Evolutionary conservation across 2,329 filamentous ascomycete species (phyloP).

Genomic region (Pseudocercospora cruenta): DNA sequence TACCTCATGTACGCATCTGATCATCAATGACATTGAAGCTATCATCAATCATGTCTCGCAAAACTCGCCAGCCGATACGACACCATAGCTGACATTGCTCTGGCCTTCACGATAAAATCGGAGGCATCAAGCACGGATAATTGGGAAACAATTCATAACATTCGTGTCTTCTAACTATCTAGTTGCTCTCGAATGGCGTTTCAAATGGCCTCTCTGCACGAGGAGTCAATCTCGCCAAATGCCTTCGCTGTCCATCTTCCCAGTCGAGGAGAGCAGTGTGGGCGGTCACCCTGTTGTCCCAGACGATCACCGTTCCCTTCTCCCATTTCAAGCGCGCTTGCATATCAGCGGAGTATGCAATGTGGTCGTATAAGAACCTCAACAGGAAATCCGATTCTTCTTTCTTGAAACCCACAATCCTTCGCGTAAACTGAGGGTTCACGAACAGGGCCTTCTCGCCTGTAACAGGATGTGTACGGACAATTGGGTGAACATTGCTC

Average conservation of each 20-base stretch:
- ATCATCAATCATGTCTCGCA: neutral
- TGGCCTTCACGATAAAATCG: neutral
- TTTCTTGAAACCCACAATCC: constrained; percentile 81
- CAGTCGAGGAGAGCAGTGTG: constrained; percentile 83
- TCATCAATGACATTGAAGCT: neutral
- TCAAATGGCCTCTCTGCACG: constrained; percentile 79
- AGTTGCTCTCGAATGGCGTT: constrained; percentile 52
- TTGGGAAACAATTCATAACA: neutral
- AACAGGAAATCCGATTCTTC: constrained; percentile 80
- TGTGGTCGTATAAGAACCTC: constrained; percentile 77
- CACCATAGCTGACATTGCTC: neutral
- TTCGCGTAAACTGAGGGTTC: constrained; percentile 81
- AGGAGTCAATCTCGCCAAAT: constrained; percentile 80
- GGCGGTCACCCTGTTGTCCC: constrained; percentile 31
- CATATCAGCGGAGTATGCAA: constrained; percentile 72
- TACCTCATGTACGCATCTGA: neutral
- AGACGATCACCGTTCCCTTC: constrained; percentile 27
- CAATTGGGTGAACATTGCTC: constrained; percentile 72
- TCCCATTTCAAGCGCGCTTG: constrained; percentile 63
- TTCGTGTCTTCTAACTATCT: neutral
- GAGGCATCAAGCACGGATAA: neutral
- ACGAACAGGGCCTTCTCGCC: constrained; percentile 83
- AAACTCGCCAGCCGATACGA: neutral
- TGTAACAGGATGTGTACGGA: constrained; percentile 77
- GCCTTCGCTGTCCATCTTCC: constrained; percentile 75